phyloP scores from a whole-genome alignment of 176 grass and related monocot genomes.

The Oryza officinalis region DNA sequence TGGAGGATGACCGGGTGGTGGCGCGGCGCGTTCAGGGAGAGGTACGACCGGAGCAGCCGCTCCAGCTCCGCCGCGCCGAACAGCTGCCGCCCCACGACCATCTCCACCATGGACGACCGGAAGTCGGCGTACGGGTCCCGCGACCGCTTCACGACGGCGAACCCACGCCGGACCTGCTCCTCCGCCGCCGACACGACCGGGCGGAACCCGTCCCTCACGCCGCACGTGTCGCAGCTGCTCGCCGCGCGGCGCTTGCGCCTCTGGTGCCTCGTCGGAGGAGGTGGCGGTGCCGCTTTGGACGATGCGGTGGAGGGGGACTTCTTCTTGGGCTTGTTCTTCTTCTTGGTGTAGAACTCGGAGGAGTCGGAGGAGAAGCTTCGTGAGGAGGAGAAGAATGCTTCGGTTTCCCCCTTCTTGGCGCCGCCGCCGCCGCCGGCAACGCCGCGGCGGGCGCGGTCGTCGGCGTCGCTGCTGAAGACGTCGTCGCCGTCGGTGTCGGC shows the following conservation, averaged over 20 bases:
- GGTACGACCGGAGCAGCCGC: slow-evolving; percentile 79
- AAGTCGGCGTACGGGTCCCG: slow-evolving; percentile 90
- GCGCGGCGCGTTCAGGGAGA: slow-evolving; percentile 73
- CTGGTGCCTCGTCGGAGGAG: background rate
- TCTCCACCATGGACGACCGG: slow-evolving; percentile 92
- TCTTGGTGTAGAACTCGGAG: slow-evolving; percentile 92
- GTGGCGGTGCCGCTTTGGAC: background rate
- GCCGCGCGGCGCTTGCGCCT: slow-evolving; percentile 21
- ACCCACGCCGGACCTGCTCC: slow-evolving; percentile 56
- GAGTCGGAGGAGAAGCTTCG: slow-evolving; percentile 96
- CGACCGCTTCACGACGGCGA: slow-evolving; percentile 85
- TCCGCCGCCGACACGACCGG: slow-evolving; percentile 52
- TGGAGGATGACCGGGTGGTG: slow-evolving; percentile 94
- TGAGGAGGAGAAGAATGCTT: slow-evolving; percentile 84
- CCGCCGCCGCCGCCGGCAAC: background rate
- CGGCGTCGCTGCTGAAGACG: slow-evolving; percentile 76
- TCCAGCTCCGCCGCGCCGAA: slow-evolving; percentile 75
- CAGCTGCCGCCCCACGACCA: slow-evolving; percentile 80
- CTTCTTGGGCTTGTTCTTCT: slow-evolving; percentile 13
- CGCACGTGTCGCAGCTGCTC: slow-evolving; percentile 68
- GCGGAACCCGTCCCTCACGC: slow-evolving; percentile 71
- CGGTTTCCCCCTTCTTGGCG: slow-evolving; percentile 41
- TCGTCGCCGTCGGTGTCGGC: slow-evolving; percentile 37
- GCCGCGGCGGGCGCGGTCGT: background rate
- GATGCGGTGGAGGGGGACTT: background rate